These are phyloP conservation scores for Macrophomina tecta DNA, from an alignment of 2,329 filamentous ascomycete species.

Conservation along the genomic window DNA sequence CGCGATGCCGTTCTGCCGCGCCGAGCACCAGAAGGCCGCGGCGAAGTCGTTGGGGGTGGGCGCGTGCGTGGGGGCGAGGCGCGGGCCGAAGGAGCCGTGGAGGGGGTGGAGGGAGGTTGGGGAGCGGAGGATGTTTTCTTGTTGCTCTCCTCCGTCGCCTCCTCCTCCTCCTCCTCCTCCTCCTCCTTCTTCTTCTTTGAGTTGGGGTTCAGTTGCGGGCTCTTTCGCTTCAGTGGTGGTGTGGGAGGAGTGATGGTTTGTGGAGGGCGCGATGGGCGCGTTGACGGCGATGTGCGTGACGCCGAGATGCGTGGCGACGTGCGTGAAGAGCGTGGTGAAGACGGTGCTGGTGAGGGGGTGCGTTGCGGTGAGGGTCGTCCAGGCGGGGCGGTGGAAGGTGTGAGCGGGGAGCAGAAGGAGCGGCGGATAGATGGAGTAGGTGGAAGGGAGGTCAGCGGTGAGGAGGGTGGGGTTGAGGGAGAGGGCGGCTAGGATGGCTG, in stretches of 20 bases:
- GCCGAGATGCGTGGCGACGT: slow-evolving; percentile 46
- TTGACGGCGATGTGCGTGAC: slow-evolving; percentile 65
- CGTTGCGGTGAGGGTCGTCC: slow-evolving; percentile 40
- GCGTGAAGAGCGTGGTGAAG: slow-evolving; percentile 28
- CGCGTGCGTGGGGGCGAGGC: slow-evolving; percentile 33
- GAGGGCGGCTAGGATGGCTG: slow-evolving; percentile 29
- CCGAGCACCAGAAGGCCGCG: slow-evolving; percentile 77
- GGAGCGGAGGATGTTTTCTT: slow-evolving; percentile 67
- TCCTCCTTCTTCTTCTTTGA: too few relatives aligned
- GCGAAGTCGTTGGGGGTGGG: slow-evolving; percentile 62
- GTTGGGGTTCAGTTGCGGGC: too few relatives aligned
- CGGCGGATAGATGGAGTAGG: slow-evolving; percentile 63
- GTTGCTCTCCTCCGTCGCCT: neutral
- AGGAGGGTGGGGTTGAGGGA: slow-evolving; percentile 32
- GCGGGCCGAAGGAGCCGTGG: slow-evolving; percentile 74
- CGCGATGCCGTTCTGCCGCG: slow-evolving; percentile 74
- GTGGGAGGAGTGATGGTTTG: slow-evolving; percentile 34
- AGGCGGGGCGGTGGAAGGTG: slow-evolving; percentile 47
- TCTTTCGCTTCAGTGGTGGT: too few relatives aligned
- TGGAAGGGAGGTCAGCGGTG: slow-evolving; percentile 39
- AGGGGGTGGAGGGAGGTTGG: slow-evolving; percentile 74
- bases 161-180: slow-evolving; percentile 41
- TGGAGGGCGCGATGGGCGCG: slow-evolving; percentile 55
- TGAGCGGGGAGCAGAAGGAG: slow-evolving; percentile 63
- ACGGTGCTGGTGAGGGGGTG: slow-evolving; percentile 35